These are phyloP conservation scores for Aethionema arabicum DNA, from an alignment of 345 rosid species.

Conservation along the genomic window DNA sequence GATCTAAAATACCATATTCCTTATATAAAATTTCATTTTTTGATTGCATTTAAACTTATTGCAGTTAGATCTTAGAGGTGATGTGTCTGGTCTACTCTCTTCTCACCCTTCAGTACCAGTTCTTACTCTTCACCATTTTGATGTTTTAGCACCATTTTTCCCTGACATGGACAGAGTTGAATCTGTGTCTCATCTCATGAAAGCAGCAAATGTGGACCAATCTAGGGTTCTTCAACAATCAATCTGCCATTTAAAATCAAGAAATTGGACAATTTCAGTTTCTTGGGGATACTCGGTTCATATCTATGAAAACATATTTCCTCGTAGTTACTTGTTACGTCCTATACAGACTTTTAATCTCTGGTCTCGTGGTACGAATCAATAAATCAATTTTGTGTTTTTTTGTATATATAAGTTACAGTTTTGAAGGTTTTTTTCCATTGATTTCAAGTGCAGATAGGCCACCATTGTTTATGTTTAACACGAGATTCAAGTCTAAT, in stretches of 20 bases:
- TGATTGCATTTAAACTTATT: background rate
- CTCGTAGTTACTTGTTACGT: conserved; percentile 45
- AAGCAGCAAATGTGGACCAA: conserved; percentile 49
- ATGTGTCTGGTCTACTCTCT: conserved; percentile 64
- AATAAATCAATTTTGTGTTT: too few species aligned
- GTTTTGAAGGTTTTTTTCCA: too few species aligned
- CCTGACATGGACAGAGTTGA: conserved; percentile 45
- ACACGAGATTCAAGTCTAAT: conserved; percentile 33
- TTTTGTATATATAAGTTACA: too few species aligned
- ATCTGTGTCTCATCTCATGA: conserved; percentile 54
- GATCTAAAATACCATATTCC: too few species aligned
- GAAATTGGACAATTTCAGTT: conserved; percentile 55
- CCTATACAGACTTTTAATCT: conserved; percentile 58
- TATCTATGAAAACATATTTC: conserved; percentile 48
- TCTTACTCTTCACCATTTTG: conserved; percentile 61
- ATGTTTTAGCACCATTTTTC: conserved; percentile 45
- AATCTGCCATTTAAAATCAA: conserved; percentile 49
- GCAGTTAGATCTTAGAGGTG: conserved; percentile 58
- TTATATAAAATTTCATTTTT: too few species aligned
- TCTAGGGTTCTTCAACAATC: conserved; percentile 59
- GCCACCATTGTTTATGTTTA: conserved; percentile 51
- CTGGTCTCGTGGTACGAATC: conserved; percentile 27
- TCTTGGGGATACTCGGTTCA: conserved; percentile 65
- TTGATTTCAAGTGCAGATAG: background rate
- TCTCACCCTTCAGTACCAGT: conserved; percentile 54